phyloP scores from a whole-genome alignment of 1,284 basidiomycete species.

The Cutaneotrichosporon cavernicola region DNA sequence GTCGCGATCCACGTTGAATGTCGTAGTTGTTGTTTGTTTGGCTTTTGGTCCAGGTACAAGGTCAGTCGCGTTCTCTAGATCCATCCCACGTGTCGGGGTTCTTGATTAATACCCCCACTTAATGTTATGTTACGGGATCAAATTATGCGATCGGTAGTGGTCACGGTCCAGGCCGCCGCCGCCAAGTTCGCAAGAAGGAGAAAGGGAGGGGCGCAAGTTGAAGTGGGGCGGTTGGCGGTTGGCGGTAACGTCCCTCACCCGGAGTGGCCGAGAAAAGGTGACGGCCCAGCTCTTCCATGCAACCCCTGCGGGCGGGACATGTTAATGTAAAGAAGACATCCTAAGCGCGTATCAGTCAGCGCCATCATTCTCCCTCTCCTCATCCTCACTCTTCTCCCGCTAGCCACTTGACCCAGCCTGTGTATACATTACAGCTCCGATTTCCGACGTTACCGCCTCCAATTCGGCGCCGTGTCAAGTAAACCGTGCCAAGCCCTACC shows the following conservation, averaged over 20 bases:
- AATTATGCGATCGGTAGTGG: not conserved
- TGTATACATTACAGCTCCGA: not conserved
- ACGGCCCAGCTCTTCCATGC: too few relatives aligned
- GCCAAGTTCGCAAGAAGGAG: too few relatives aligned
- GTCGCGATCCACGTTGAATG: too few relatives aligned
- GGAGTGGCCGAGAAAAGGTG: too few relatives aligned
- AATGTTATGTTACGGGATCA: not conserved
- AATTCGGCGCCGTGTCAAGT: not conserved
- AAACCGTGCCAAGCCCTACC: not conserved
- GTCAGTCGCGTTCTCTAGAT: not conserved
- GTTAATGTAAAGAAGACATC: not conserved
- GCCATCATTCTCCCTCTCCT: not conserved
- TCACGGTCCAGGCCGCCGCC: too few relatives aligned
- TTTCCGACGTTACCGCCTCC: not conserved
- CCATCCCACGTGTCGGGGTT: not conserved
- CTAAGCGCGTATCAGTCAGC: not conserved
- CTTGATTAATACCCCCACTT: not conserved
- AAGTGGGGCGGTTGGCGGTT: too few relatives aligned
- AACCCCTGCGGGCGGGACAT: not conserved
- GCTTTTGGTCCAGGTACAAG: not conserved
- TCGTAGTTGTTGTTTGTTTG: constrained; percentile 5
- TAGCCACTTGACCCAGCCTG: not conserved
- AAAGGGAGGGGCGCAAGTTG: too few relatives aligned
- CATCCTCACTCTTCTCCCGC: not conserved
- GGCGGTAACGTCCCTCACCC: too few relatives aligned